Evolutionary conservation across 2,329 filamentous ascomycete species (phyloP).

Genomic region (Ambrosiella cleistominuta): DNA sequence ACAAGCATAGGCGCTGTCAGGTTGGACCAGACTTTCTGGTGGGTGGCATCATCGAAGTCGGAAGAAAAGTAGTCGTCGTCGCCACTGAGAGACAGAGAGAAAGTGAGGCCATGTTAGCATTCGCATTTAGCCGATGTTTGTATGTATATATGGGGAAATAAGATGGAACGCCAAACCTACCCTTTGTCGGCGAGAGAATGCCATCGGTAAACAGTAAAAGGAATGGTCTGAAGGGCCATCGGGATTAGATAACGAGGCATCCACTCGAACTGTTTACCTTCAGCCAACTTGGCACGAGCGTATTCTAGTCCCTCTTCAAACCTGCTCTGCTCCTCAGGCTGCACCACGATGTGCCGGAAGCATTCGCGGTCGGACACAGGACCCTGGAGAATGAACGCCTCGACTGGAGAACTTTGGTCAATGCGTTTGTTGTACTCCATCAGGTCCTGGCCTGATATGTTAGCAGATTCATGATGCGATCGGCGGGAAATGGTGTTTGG

Average conservation of each 20-base stretch:
- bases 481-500: background rate
- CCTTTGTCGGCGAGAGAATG: constrained; percentile 31
- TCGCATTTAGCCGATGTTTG: background rate
- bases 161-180: constrained; percentile 22
- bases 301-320: constrained; percentile 29
- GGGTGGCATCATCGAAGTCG: constrained; percentile 41
- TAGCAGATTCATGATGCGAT: background rate
- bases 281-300: constrained; percentile 36
- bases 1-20: constrained; percentile 44
- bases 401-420: constrained; percentile 34
- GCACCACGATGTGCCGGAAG: constrained; percentile 26
- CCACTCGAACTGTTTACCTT: constrained; percentile 35
- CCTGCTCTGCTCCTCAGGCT: constrained; percentile 18
- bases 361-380: constrained; percentile 63
- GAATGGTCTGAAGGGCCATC: constrained; percentile 21
- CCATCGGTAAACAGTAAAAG: constrained; percentile 36
- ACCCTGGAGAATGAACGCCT: constrained; percentile 66
- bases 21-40: constrained; percentile 47
- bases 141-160: background rate
- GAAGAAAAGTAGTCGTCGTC: constrained; percentile 83
- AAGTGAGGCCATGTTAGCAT: background rate
- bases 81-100: constrained; percentile 26
- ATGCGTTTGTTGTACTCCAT: constrained; percentile 34
- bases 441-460: constrained; percentile 27
- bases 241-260: constrained; percentile 33